Evolutionary conservation across 768 basidiomycete genomes (phyloP).

Genomic region (Lactarius psammicola): DNA sequence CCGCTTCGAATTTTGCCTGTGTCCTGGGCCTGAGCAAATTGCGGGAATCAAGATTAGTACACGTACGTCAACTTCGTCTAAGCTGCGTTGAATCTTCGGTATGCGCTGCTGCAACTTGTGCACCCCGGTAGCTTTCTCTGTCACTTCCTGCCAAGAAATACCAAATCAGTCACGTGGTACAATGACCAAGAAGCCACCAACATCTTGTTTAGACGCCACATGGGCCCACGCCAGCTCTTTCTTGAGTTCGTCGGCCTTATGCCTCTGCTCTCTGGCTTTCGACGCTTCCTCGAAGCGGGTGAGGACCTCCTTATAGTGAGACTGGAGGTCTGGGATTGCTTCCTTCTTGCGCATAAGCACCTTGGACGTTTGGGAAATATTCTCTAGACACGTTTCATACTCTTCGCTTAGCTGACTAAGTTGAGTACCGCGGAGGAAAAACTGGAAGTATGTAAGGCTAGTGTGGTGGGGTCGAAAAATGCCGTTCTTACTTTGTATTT

Average conservation of each 20-base stretch:
- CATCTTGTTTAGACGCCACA: slow-evolving; percentile 67
- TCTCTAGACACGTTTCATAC: slow-evolving; percentile 73
- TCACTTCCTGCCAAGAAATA: slow-evolving; percentile 42
- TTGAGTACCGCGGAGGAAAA: slow-evolving; percentile 93
- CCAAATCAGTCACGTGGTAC: background rate
- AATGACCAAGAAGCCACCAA: slow-evolving; percentile 35
- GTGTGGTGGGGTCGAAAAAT: background rate
- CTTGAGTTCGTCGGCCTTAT: slow-evolving; percentile 67
- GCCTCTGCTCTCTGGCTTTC: slow-evolving; percentile 68
- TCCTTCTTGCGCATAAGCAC: slow-evolving; percentile 70
- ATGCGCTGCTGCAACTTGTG: slow-evolving; percentile 40
- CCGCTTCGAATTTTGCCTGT: slow-evolving; percentile 38
- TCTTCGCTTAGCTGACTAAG: slow-evolving; percentile 84
- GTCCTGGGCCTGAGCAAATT: background rate
- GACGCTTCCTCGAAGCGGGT: slow-evolving; percentile 68
- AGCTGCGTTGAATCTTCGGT: slow-evolving; percentile 42
- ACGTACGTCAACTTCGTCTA: slow-evolving; percentile 43
- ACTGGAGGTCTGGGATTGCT: slow-evolving; percentile 72
- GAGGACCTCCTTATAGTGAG: slow-evolving; percentile 54
- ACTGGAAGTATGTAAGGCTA: slow-evolving; percentile 45
- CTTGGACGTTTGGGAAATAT: slow-evolving; percentile 67
- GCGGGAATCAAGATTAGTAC: background rate
- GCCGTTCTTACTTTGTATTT: slow-evolving; percentile 74
- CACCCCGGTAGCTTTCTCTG: slow-evolving; percentile 42
- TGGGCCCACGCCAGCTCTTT: slow-evolving; percentile 88